Percentiles rank a stretch among this genome's conserved stretches.
phyloP scores from a whole-genome alignment of 2,329 filamentous ascomycete species.

The Emergomyces africanus region DNA sequence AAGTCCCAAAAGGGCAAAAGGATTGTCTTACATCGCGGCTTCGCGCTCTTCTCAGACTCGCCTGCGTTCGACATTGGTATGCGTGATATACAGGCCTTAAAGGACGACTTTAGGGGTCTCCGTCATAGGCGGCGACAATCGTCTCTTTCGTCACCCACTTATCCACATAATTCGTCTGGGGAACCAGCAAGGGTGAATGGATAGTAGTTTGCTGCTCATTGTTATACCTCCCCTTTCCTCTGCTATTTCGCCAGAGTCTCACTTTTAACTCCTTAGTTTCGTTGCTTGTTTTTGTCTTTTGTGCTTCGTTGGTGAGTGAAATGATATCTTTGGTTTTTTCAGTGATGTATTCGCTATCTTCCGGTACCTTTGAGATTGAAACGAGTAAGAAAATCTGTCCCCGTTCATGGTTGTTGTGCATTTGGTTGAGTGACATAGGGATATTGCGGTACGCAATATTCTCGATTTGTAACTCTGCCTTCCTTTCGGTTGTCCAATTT shows the following conservation, averaged over 20 bases:
- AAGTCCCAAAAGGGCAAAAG: neutral
- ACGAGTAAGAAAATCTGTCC: neutral
- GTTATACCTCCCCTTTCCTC: too few species aligned
- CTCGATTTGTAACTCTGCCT: neutral
- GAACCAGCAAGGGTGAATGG: neutral
- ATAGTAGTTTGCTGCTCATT: neutral
- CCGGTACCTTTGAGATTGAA: neutral
- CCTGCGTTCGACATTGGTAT: neutral
- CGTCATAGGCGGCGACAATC: neutral
- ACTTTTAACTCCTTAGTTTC: neutral
- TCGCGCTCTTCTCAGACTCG: conserved; percentile 5
- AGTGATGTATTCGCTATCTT: neutral
- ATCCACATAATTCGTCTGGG: neutral
- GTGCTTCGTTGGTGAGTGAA: neutral
- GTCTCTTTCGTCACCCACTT: neutral
- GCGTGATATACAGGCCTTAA: neutral
- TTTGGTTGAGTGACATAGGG: neutral
- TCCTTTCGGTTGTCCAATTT: neutral
- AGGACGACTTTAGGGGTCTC: neutral
- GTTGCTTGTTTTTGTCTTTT: neutral
- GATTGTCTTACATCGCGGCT: conserved; percentile 2
- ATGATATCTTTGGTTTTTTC: neutral
- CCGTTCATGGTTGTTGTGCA: neutral
- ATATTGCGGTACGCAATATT: neutral
- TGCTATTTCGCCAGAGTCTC: neutral